Evolutionary conservation across 2,329 filamentous ascomycete species (phyloP).

Genomic region (Penicillium thymicola): DNA sequence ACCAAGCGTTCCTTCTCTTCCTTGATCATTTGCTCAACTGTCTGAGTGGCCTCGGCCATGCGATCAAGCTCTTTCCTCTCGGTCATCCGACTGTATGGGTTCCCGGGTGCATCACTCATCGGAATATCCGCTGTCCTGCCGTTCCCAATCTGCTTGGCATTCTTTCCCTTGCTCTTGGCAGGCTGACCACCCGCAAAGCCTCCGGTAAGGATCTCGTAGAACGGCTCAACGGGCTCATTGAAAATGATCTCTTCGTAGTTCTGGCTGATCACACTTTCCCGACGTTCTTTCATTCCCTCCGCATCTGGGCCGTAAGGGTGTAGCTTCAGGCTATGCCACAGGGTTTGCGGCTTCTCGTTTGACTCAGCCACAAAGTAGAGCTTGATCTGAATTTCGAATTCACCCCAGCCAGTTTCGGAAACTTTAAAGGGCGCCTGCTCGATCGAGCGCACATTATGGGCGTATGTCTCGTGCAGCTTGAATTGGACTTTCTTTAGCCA

Average conservation of each 20-base stretch:
- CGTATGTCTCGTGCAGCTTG: conserved; percentile 95
- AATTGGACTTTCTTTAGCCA: conserved; percentile 98
- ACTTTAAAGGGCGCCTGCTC: conserved; percentile 81
- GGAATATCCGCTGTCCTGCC: conserved; percentile 75
- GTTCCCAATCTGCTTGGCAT: conserved; percentile 44
- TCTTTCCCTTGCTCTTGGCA: conserved; percentile 58
- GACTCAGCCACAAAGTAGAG: conserved; percentile 87
- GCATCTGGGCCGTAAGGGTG: conserved; percentile 81
- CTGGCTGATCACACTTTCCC: conserved; percentile 68
- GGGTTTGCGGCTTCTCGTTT: conserved; percentile 89
- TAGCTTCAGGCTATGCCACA: conserved; percentile 87
- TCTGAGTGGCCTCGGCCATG: conserved; percentile 59
- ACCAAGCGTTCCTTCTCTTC: conserved; percentile 62
- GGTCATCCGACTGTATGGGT: conserved; percentile 70
- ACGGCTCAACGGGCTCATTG: conserved; percentile 91
- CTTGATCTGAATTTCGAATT: conserved; percentile 95
- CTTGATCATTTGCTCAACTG: conserved; percentile 59
- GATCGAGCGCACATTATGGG: conserved; percentile 81
- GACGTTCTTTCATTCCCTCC: conserved; percentile 67
- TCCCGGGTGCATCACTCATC: conserved; percentile 60
- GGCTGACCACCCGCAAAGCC: conserved; percentile 54
- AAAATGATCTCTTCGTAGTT: conserved; percentile 93
- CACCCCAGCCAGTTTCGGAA: conserved; percentile 92
- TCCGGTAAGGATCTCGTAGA: conserved; percentile 80
- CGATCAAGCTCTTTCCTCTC: conserved; percentile 65